Percentiles rank a stretch among this genome's conserved stretches.
phyloP scores from a whole-genome alignment of 495 filamentous ascomycete species.

The Chaetomium fimeti region DNA sequence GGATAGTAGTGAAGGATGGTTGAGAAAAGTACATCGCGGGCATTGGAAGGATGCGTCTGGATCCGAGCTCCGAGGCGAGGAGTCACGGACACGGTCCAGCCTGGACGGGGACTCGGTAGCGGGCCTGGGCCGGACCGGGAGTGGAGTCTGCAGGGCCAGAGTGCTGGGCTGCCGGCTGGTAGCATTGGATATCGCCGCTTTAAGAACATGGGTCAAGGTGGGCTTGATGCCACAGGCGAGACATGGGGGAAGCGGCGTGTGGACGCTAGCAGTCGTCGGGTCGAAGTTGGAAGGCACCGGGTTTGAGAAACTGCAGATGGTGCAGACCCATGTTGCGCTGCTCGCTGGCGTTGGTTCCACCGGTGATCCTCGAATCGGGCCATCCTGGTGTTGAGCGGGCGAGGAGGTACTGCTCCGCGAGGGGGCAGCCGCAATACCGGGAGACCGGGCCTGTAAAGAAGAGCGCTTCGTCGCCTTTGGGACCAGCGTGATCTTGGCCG shows the following conservation, averaged over 20 bases:
- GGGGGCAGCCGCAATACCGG: conserved; percentile 37
- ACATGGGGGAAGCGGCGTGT: conserved; percentile 80
- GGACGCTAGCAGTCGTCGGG: conserved; percentile 66
- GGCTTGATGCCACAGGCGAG: conserved; percentile 93
- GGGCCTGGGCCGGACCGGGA: conserved; percentile 32
- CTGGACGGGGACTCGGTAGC: conserved; percentile 17
- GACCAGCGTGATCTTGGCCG: conserved; percentile 84
- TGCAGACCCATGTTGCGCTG: conserved; percentile 92
- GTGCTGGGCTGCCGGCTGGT: conserved; percentile 48
- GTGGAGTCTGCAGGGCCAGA: conserved; percentile 32
- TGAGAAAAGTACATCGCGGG: conserved; percentile 89
- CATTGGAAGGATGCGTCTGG: conserved; percentile 60
- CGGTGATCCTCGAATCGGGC: conserved; percentile 49
- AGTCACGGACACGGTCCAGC: neutral
- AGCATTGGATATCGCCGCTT: conserved; percentile 74
- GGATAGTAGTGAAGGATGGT: conserved; percentile 79
- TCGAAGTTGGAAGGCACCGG: conserved; percentile 92
- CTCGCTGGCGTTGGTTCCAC: conserved; percentile 50
- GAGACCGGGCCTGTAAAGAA: conserved; percentile 47
- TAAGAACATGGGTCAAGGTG: conserved; percentile 72
- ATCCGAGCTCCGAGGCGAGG: conserved; percentile 24
- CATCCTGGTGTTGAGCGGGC: conserved; percentile 49
- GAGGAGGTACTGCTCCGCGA: conserved; percentile 49
- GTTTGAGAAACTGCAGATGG: conserved; percentile 97
- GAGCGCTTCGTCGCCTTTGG: conserved; percentile 67